These are phyloP conservation scores for Diaporthe velutina DNA, from an alignment of 2,329 filamentous ascomycete species.

Conservation along the genomic window DNA sequence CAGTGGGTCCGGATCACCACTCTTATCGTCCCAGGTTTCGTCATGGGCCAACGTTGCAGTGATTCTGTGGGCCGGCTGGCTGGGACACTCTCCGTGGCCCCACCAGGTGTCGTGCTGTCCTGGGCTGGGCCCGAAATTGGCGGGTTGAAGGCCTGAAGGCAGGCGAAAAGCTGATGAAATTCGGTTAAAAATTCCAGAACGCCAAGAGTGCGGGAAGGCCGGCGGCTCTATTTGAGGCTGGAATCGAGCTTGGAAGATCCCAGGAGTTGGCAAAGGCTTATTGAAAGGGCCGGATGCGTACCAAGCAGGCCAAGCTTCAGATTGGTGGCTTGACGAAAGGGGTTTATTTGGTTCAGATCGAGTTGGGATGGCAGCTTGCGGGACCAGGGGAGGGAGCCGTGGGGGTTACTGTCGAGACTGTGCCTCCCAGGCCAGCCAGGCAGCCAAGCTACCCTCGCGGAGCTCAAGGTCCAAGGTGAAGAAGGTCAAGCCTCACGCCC, in stretches of 20 bases:
- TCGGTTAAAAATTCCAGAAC: slow-evolving; percentile 7
- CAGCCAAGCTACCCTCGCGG: neutral
- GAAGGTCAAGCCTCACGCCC: neutral
- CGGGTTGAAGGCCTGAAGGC: slow-evolving; percentile 15
- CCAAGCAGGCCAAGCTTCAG: slow-evolving; percentile 11
- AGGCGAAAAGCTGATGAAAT: slow-evolving; percentile 28
- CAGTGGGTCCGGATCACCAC: slow-evolving; percentile 15
- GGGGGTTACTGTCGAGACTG: slow-evolving; percentile 2
- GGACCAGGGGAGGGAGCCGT: neutral
- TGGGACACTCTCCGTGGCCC: neutral
- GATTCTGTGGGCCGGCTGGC: slow-evolving; percentile 11
- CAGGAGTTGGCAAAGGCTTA: slow-evolving; percentile 20
- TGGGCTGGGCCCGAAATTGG: slow-evolving; percentile 25
- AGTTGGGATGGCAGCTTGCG: slow-evolving; percentile 21
- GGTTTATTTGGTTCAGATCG: slow-evolving; percentile 11
- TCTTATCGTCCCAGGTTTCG: slow-evolving; percentile 27
- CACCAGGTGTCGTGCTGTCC: slow-evolving; percentile 6
- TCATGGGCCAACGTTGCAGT: slow-evolving; percentile 22
- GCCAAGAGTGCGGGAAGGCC: slow-evolving; percentile 17
- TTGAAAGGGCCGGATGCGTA: neutral
- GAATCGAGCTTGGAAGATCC: slow-evolving; percentile 11
- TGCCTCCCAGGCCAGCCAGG: neutral
- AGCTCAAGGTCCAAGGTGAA: slow-evolving; percentile 12
- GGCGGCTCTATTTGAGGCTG: slow-evolving; percentile 19
- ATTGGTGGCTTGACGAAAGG: slow-evolving; percentile 28